Percentiles rank a stretch among this genome's conserved stretches.
These are phyloP conservation scores for Lathyrus tuberosus DNA, from an alignment of 306 rosid species.

Conservation along the genomic window DNA sequence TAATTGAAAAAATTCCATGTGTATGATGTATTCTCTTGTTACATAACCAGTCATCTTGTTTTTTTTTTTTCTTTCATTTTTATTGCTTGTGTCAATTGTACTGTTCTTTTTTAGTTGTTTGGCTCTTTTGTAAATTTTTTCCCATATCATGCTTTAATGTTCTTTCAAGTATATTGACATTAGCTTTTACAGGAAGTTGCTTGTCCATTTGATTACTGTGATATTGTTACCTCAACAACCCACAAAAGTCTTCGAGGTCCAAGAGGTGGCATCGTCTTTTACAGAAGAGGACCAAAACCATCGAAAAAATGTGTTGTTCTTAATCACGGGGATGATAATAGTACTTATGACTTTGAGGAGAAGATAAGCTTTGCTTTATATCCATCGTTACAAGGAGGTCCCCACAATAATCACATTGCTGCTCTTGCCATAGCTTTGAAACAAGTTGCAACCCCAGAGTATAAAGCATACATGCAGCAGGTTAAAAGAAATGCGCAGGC, in stretches of 20 bases:
- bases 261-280: slow-evolving; percentile 85
- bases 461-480: slow-evolving; percentile 73
- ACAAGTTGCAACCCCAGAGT: slow-evolving; percentile 80
- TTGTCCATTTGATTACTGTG: slow-evolving; percentile 78
- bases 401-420: slow-evolving; percentile 83
- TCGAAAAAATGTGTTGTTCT: slow-evolving; percentile 58
- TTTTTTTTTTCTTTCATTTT: slow-evolving; percentile 12
- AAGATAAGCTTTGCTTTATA: slow-evolving; percentile 80
- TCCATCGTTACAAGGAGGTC: slow-evolving; percentile 89
- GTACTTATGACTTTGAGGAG: slow-evolving; percentile 69
- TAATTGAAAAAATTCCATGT: slow-evolving; percentile 2
- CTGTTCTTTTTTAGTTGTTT: slow-evolving; percentile 1
- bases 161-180: slow-evolving; percentile 21
- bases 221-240: slow-evolving; percentile 81
- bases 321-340: slow-evolving; percentile 54
- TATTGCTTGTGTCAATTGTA: slow-evolving; percentile 27
- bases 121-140: neutral
- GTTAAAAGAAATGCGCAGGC: slow-evolving; percentile 90
- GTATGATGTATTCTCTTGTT: slow-evolving; percentile 6
- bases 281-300: slow-evolving; percentile 65
- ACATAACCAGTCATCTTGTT: neutral
- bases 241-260: slow-evolving; percentile 93
- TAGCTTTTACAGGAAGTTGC: slow-evolving; percentile 60
- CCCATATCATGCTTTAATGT: neutral
- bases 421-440: slow-evolving; percentile 85